Conservation (phyloP, 371 early-diverging fungal species). For the Funneliformis caledonium region DNA sequence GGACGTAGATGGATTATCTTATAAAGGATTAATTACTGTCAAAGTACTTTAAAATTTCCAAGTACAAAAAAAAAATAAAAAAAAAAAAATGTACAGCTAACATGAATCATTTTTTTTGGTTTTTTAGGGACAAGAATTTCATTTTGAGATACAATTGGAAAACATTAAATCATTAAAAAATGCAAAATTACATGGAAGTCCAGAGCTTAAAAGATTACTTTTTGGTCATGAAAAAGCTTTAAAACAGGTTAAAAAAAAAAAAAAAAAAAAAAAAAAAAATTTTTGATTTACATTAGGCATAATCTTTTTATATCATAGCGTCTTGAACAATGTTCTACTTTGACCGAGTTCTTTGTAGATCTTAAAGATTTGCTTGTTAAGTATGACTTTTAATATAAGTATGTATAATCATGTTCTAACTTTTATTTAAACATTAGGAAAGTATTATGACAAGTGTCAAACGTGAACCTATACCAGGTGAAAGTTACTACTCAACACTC, state of each 20-base stretch:
- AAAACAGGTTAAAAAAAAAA: neutral
- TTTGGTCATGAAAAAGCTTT: conserved; percentile 37
- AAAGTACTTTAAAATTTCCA: conserved; percentile 41
- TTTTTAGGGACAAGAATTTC: conserved; percentile 44
- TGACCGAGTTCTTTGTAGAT: conserved; percentile 47
- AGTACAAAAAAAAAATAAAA: too few relatives aligned
- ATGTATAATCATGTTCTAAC: neutral
- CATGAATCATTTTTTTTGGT: too few relatives aligned
- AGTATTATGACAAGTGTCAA: conserved; percentile 30
- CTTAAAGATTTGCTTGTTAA: conserved; percentile 47
- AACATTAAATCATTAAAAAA: conserved; percentile 17
- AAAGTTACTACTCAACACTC: conserved; percentile 31
- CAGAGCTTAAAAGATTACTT: conserved; percentile 42
- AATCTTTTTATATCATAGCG: conserved; percentile 10
- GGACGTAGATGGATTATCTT: conserved; percentile 46
- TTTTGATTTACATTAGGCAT: neutral
- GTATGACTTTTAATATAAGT: neutral
- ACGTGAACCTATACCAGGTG: conserved; percentile 4
- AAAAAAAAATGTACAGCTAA: too few relatives aligned
- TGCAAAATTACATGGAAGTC: conserved; percentile 43
- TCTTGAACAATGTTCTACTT: conserved; percentile 44
- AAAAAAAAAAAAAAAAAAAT: neutral
- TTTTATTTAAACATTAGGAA: conserved; percentile 27
- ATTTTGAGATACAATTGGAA: conserved; percentile 44
- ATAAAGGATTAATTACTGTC: conserved; percentile 51